Conservation (phyloP, 805 yeast genomes). For the Candida andamanensis region DNA sequence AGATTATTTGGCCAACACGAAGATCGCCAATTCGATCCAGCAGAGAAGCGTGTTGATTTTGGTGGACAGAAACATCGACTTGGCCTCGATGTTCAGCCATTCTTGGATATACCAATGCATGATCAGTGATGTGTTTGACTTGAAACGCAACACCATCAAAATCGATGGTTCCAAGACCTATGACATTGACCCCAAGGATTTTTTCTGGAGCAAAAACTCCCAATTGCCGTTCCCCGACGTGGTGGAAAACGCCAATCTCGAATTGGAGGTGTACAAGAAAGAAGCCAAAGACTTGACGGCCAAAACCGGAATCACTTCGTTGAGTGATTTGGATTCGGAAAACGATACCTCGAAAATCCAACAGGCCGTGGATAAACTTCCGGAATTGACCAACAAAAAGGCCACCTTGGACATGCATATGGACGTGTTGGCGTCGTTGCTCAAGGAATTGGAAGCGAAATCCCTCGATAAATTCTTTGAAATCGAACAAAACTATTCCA, state of each 20-base stretch:
- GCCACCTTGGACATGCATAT: conserved; percentile 91
- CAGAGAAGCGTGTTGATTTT: conserved; percentile 75
- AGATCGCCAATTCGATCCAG: conserved; percentile 10
- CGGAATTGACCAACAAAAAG: conserved; percentile 86
- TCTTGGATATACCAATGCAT: conserved; percentile 97
- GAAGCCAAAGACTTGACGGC: conserved; percentile 85
- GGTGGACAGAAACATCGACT: conserved; percentile 83
- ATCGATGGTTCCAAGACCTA: conserved; percentile 51
- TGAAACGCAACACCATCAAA: conserved; percentile 77
- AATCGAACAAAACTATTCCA: conserved; percentile 77
- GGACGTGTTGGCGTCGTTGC: conserved; percentile 83
- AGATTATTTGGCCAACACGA: conserved; percentile 76
- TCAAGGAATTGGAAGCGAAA: conserved; percentile 80
- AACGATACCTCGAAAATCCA: conserved; percentile 55
- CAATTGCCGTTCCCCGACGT: conserved; percentile 95
- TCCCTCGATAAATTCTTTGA: conserved; percentile 88
- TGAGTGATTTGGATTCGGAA: conserved; percentile 63
- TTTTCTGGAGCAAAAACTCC: conserved; percentile 83
- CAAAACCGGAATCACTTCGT: conserved; percentile 64
- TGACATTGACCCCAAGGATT: conserved; percentile 90
- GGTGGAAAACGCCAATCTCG: conserved; percentile 92
- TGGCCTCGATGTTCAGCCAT: conserved; percentile 91
- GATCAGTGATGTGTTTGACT: conserved; percentile 84
- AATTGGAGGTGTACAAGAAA: conserved; percentile 70
- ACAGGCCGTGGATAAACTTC: conserved; percentile 86